Conservation (phyloP, 2,329 filamentous ascomycete genomes). For the Colletotrichum sp. region DNA sequence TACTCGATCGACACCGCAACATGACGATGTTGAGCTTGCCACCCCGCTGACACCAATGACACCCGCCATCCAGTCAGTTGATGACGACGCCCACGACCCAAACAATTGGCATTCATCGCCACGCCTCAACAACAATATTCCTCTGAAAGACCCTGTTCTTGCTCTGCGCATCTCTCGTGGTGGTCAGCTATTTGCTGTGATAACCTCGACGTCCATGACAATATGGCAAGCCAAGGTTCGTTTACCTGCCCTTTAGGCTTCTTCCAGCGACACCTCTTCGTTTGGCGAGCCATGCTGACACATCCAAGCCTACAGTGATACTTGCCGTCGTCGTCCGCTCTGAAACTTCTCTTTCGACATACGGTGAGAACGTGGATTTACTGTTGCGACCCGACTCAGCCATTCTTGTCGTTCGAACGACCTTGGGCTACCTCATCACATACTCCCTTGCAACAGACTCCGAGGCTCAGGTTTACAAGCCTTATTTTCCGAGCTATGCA, state of each 20-base stretch:
- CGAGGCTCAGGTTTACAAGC: constrained; percentile 82
- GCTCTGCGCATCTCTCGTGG: constrained; percentile 79
- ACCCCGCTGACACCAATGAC: constrained; percentile 56
- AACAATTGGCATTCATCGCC: constrained; percentile 29
- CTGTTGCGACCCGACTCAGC: constrained; percentile 89
- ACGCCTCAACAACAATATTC: constrained; percentile 39
- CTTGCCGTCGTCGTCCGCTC: constrained; percentile 87
- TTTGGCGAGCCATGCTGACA: constrained; percentile 4
- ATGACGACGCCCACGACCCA: constrained; percentile 51
- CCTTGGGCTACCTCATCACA: constrained; percentile 86
- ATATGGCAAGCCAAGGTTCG: constrained; percentile 94
- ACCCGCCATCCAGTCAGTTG: constrained; percentile 63
- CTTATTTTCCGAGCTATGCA: constrained; percentile 74
- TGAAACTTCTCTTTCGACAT: constrained; percentile 76
- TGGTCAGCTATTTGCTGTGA: constrained; percentile 84
- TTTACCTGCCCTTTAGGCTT: neutral
- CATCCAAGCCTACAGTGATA: constrained; percentile 78
- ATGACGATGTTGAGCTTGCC: constrained; percentile 40
- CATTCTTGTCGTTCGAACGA: constrained; percentile 89
- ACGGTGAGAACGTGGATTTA: constrained; percentile 84
- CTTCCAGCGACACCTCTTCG: neutral
- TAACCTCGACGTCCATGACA: constrained; percentile 85
- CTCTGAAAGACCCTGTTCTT: constrained; percentile 68
- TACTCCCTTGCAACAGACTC: constrained; percentile 90
- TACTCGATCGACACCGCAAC: constrained; percentile 28